These are phyloP conservation scores for Citrus sp. DNA, from an alignment of 345 rosid genomes.

Conservation along the genomic window DNA sequence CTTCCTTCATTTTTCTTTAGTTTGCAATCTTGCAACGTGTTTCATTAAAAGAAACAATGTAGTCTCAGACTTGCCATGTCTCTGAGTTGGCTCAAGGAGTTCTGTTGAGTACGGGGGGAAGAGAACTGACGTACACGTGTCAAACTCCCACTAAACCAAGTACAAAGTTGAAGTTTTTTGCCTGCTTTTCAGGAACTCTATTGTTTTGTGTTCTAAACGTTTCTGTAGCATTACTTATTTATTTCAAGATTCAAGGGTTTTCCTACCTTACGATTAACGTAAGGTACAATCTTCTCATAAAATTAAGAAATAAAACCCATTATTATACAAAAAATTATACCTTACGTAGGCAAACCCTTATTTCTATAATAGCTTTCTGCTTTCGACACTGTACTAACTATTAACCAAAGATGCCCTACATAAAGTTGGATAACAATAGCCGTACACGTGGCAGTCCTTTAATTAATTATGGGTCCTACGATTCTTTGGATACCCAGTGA, in stretches of 20 bases:
- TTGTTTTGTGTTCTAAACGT: background rate
- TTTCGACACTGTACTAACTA: background rate
- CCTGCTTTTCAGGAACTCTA: conserved; percentile 18
- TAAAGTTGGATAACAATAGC: background rate
- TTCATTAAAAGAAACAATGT: conserved; percentile 50
- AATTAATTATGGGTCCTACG: conserved; percentile 11
- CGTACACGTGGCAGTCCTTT: conserved; percentile 27
- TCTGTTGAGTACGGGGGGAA: conserved; percentile 23
- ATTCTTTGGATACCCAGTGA: conserved; percentile 29
- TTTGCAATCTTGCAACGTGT: conserved; percentile 24
- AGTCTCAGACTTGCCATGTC: conserved; percentile 21
- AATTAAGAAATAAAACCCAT: too few species aligned
- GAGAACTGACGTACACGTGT: conserved; percentile 27
- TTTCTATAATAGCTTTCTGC: background rate
- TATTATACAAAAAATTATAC: too few species aligned
- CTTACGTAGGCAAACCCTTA: background rate
- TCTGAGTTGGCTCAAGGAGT: conserved; percentile 19
- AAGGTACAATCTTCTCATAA: too few species aligned
- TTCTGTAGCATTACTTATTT: background rate
- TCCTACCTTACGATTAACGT: accelerated
- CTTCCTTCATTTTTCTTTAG: background rate
- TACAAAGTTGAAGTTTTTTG: conserved; percentile 9
- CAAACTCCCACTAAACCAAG: conserved; percentile 27
- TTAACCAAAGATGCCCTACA: background rate
- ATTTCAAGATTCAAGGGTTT: background rate